Evolutionary conservation across 345 rosid genomes (phyloP).

Genomic region (Eutrema japonicum): DNA sequence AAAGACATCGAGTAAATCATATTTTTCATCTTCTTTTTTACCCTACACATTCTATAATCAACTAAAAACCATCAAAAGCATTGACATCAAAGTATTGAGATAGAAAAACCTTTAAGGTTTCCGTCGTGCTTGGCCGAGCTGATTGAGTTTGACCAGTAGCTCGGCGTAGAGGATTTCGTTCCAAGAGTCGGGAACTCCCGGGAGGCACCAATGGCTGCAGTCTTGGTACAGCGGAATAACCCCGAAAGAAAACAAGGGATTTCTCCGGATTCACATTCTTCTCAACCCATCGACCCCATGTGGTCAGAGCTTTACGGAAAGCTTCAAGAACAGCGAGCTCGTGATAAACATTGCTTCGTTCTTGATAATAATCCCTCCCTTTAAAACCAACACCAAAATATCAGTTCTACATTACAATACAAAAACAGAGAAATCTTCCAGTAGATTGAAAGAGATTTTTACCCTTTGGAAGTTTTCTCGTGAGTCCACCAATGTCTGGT

Average conservation of each 20-base stretch:
- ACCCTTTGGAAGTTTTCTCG: conserved; percentile 95
- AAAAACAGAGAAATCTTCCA: conserved; percentile 1
- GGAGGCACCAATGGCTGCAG: conserved; percentile 96
- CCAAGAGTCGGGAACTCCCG: conserved; percentile 90
- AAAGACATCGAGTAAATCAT: conserved; percentile 16
- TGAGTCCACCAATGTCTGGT: conserved; percentile 99
- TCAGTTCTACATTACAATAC: conserved; percentile 22
- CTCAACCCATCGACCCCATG: conserved; percentile 98
- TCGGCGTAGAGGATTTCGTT: conserved; percentile 81
- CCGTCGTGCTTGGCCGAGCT: conserved; percentile 25
- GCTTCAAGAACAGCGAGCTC: conserved; percentile 92
- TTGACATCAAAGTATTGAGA: conserved; percentile 27
- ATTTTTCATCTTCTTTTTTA: conserved; percentile 4
- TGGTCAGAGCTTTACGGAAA: conserved; percentile 87
- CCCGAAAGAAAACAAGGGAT: conserved; percentile 85
- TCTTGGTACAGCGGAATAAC: conserved; percentile 88
- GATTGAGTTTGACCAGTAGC: conserved; percentile 55
- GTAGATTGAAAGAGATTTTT: not conserved
- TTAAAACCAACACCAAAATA: conserved; percentile 32
- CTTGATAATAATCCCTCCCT: conserved; percentile 98
- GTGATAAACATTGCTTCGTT: conserved; percentile 82
- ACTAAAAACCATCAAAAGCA: conserved; percentile 7
- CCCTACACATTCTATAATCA: conserved; percentile 41
- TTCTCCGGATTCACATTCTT: conserved; percentile 69
- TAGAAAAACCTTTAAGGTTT: conserved; percentile 27